Evolutionary conservation across 208 protist genomes (phyloP).

Genomic region (Crithidia bombi): DNA sequence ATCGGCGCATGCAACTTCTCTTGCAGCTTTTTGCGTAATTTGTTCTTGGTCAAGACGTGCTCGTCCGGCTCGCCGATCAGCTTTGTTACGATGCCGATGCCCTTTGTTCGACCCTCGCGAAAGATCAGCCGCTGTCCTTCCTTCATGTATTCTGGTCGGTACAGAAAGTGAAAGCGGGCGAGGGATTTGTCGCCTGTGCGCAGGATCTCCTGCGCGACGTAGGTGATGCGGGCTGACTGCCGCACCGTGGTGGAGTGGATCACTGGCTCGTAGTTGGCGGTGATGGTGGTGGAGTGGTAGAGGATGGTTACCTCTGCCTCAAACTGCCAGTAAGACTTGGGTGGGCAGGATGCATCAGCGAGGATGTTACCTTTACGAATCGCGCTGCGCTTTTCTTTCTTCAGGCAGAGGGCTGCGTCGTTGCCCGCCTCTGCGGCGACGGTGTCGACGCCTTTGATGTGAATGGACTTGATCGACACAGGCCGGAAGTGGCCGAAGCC

Average conservation of each 20-base stretch:
- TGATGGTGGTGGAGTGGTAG: constrained; percentile 98
- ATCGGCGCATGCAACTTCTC: constrained; percentile 18
- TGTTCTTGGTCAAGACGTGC: constrained; percentile 49
- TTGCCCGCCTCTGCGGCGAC: constrained; percentile 86
- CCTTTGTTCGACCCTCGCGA: constrained; percentile 94
- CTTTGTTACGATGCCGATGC: constrained; percentile 88
- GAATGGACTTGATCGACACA: constrained; percentile 94
- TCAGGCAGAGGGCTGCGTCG: constrained; percentile 94
- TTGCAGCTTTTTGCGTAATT: constrained; percentile 41
- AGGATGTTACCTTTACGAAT: constrained; percentile 97
- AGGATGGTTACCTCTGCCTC: constrained; percentile 97
- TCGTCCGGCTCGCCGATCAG: constrained; percentile 61
- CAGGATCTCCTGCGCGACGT: constrained; percentile 90
- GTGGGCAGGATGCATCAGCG: constrained; percentile 46
- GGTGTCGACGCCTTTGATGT: constrained; percentile 92
- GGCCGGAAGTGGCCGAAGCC: constrained; percentile 85
- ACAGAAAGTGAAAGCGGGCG: constrained; percentile 95
- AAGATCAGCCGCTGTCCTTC: constrained; percentile 93
- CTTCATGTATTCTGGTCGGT: constrained; percentile 94
- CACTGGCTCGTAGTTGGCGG: constrained; percentile 96
- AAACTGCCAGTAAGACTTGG: constrained; percentile 94
- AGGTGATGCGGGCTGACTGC: constrained; percentile 87
- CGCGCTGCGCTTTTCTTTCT: constrained; percentile 93
- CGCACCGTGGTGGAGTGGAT: constrained; percentile 95
- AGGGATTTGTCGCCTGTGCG: constrained; percentile 94